Evolutionary conservation across 1,284 basidiomycete species (phyloP), one percentile per base, ranked within the genome.

Genomic region (Fomitopsis palustris): DNA sequence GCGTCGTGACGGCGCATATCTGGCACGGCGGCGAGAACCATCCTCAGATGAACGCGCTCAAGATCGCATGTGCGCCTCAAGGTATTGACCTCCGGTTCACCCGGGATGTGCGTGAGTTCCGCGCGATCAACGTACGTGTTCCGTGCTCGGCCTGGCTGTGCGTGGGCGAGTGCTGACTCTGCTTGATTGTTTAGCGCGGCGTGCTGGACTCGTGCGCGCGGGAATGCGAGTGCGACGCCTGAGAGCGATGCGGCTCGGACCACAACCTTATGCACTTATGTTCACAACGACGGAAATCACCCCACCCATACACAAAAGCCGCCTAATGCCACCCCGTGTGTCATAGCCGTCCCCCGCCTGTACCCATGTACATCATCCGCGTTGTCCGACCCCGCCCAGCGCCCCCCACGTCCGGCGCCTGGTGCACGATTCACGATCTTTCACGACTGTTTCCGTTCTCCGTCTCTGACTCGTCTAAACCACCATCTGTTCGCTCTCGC

Each of bases 21-120:
- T 70, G 70, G 67, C 60, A 67, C 35, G 68, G 65, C 35, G 69
- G 67, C 29, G 67, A 68, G 58, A 58, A 43, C 42, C 68, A 70
- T 37, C 62, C 66, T 6, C 62, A 65, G 58, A 61, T 72, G 12
- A 51, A 64, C 53, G 63, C 54, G 17, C 60, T 72, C 19, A 64
- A 58, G 49, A 69, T 70, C 41, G 70, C 72, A 29, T 73, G 72
- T 53, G 68, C 68, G 4, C 19, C 63, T 39, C 60, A 63, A 21
- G 72, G 70, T 52, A 62, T 73, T 45, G 57, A 68, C 54, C 65
- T 72, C 12, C 54, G 61, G 54, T 38, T 69, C 29, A 67, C 67
- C 21, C 60, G 51, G 39, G 68, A 70, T 55, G 60, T 70, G 10
- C 58, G 61, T 29, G 65, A 57, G 56, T 69, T 72, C 64, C 70